Evolutionary conservation across 371 early-diverging fungal genomes (phyloP), one percentile per base, ranked within the genome.

Genomic region (Saksenaea vasiformis): DNA sequence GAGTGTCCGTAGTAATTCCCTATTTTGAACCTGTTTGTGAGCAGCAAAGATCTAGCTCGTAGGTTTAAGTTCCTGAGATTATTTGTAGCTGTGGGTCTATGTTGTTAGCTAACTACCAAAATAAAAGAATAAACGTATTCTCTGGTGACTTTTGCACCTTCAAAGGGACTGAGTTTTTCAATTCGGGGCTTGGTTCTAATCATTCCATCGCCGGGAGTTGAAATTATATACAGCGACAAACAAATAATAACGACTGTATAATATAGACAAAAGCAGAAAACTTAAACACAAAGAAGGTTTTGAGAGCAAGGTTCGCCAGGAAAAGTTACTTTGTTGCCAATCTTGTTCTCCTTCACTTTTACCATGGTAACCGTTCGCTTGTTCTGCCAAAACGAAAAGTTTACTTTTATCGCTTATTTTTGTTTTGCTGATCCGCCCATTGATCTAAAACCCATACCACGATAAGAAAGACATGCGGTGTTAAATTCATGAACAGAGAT

Each of bases 341-440:
- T n/a, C 3, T 3, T 14, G 11, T 39, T 39, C 3, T n/a, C 11
- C 39, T 11, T n/a, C 3, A 39, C 17, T 19, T 8, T 37, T 22
- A 22, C 22, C 24, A 26, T 47, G 51, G 51, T 14, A 39, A 39
- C 39, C 39, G 2, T n/a, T 37, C 37, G 13, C 37, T 11, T 39
- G 2, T 14, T 39, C 39, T 14, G 3, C 39, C 51, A 19, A 22
- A 47, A 2, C 17, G 22, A 19, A 39, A 39, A 14, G 3, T 1
- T 39, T 1, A 5, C 22, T 47, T 47, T 4, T 47, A n/a, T 22
- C 10, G n/a, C 7, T 10, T 39, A 14, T 47, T 47, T 47, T 47
- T 47, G 15, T 47, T 47, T 47, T 47, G 51, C 51, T 47, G 51
- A 47, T 47, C 51, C 51, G 51, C 51, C 24, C 51, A 47, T 47